A percentile compares a stretch with the other conserved stretches of the same genome.
Evolutionary conservation across 345 rosid species (phyloP).

Genomic region (Punica granatum): DNA sequence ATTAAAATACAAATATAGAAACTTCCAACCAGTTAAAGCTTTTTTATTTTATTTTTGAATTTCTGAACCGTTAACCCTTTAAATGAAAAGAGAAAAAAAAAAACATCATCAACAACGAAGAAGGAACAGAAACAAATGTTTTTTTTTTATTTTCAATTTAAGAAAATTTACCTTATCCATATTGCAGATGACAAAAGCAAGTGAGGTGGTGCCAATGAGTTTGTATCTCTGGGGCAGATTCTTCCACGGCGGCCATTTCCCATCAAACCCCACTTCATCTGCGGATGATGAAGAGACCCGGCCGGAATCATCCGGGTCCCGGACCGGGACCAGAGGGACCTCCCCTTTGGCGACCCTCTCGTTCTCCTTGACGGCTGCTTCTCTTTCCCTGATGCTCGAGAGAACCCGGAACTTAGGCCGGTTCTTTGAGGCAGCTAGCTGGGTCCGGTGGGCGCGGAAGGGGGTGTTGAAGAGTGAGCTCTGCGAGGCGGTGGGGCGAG

Average conservation of each 20-base stretch:
- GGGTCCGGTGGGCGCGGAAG: conserved; percentile 11
- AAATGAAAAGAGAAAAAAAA: background rate
- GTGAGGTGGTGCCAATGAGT: conserved; percentile 79
- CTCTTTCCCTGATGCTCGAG: conserved; percentile 51
- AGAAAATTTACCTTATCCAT: conserved; percentile 72
- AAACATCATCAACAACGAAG: background rate
- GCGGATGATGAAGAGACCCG: conserved; percentile 9
- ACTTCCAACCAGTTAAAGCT: background rate
- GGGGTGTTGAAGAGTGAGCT: conserved; percentile 24
- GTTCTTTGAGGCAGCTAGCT: conserved; percentile 9
- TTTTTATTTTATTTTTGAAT: too few relatives aligned
- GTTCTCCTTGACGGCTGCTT: conserved; percentile 38
- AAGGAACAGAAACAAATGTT: background rate
- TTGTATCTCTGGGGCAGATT: conserved; percentile 67
- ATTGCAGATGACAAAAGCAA: conserved; percentile 88
- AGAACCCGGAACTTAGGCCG: conserved; percentile 34
- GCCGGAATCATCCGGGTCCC: conserved; percentile 22
- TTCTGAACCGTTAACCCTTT: too few relatives aligned
- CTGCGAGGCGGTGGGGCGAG: conserved; percentile 21
- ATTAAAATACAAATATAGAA: too few relatives aligned
- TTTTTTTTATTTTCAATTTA: background rate
- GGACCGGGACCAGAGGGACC: conserved; percentile 24
- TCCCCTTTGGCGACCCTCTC: conserved; percentile 24
- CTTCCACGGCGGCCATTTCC: conserved; percentile 82
- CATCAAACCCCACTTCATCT: conserved; percentile 36